Evolutionary conservation across 345 rosid species (phyloP).

Genomic region (Mallotus nudiflorus): DNA sequence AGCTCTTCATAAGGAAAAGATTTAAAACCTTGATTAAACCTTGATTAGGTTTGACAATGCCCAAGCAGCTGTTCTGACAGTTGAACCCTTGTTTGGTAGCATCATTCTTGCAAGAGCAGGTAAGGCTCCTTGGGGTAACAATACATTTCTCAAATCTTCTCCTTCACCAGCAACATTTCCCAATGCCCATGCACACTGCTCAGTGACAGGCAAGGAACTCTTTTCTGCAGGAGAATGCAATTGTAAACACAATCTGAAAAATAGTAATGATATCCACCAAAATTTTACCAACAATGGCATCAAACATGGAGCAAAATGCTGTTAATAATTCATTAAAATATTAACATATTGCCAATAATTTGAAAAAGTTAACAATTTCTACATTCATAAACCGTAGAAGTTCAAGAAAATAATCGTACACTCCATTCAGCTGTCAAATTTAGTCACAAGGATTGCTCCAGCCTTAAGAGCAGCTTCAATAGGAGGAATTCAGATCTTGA

Average conservation of each 20-base stretch:
- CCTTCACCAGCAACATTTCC: constrained; percentile 99
- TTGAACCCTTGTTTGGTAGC: constrained; percentile 89
- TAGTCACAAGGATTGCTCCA: constrained; percentile 61
- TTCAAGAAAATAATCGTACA: too few relatives aligned
- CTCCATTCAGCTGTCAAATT: not conserved
- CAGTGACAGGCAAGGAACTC: constrained; percentile 85
- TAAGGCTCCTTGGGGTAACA: constrained; percentile 90
- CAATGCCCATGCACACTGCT: constrained; percentile 98
- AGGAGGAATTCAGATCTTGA: constrained; percentile 82
- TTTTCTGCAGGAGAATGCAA: constrained; percentile 56
- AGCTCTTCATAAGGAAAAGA: constrained; percentile 8
- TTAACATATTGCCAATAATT: not conserved
- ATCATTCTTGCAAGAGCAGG: constrained; percentile 93
- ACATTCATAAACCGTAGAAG: too few relatives aligned
- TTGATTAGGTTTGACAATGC: constrained; percentile 92
- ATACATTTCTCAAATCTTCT: constrained; percentile 78
- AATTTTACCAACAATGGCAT: too few relatives aligned
- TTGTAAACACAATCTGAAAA: constrained; percentile 6
- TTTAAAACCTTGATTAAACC: constrained; percentile 75
- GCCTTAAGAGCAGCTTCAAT: constrained; percentile 71
- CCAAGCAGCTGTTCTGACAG: constrained; percentile 96
- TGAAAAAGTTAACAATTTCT: not conserved
- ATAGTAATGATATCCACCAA: too few relatives aligned
- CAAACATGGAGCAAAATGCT: constrained; percentile 2
- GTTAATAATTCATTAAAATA: not conserved